Percentiles rank a stretch among this genome's conserved stretches.
Conservation (phyloP, 805 yeast genomes). For the Candida railenensis region DNA sequence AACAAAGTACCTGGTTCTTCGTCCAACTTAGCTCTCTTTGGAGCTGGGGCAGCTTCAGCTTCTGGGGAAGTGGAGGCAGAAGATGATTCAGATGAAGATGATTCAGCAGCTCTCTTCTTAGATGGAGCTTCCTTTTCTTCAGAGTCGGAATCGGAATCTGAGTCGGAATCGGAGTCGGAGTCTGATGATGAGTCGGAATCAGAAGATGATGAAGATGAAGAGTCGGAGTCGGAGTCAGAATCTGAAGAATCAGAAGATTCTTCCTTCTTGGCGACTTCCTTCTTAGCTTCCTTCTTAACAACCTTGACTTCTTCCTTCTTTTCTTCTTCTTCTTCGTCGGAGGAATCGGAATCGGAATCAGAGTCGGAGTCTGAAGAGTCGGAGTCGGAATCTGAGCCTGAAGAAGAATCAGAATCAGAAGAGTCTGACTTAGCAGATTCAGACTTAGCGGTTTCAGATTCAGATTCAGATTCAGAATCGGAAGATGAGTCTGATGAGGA, state of each 20-base stretch:
- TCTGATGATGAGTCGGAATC: constrained; percentile 26
- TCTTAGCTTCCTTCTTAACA: constrained; percentile 14
- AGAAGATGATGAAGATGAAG: constrained; percentile 20
- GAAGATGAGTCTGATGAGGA: constrained; percentile 22
- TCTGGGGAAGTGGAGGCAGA: constrained; percentile 35
- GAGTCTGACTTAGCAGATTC: constrained; percentile 15
- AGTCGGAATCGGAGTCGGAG: constrained; percentile 22
- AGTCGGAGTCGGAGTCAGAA: constrained; percentile 19
- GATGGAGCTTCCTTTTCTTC: constrained; percentile 32
- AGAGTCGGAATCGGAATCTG: constrained; percentile 28
- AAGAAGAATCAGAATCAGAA: constrained; percentile 9
- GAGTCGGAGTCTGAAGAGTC: constrained; percentile 22
- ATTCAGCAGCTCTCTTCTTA: constrained; percentile 23
- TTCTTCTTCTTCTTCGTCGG: constrained; percentile 13
- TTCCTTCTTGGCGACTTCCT: constrained; percentile 15
- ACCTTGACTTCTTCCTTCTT: constrained; percentile 18
- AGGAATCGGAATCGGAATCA: constrained; percentile 20
- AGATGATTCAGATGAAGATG: constrained; percentile 37
- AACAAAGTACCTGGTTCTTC: constrained; percentile 85
- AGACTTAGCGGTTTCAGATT: constrained; percentile 16
- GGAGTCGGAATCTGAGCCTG: constrained; percentile 6
- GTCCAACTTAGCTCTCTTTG: constrained; percentile 54
- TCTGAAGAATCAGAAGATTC: constrained; percentile 14
- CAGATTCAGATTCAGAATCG: constrained; percentile 24
- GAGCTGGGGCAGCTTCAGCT: constrained; percentile 24